Base-by-base conservation (phyloP, 2,329 filamentous ascomycete species). In the Fonsecaea monophora region DNA sequence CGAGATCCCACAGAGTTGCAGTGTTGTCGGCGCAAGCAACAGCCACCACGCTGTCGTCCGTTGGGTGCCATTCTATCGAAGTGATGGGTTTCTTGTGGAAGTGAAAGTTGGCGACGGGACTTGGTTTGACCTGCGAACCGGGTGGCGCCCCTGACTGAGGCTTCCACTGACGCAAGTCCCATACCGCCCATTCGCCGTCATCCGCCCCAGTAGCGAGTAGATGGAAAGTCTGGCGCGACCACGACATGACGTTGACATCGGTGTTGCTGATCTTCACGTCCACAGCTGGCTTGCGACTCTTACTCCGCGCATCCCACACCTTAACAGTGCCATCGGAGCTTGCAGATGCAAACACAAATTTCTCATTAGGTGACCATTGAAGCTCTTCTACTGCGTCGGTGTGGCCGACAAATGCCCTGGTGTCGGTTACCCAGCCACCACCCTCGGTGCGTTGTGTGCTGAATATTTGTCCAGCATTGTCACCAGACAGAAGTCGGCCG, bases 81-180 rank as follows among this genome's bases (percentile, higher is more conserved):
- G 95, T 99, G 74, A 99, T 92, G 74, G 97, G 95, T 79, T 97
- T 92, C 79, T 92, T 94, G 85, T 99, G 94, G 84, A 97, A 98
- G 75, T 89, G 86, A 81, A 98, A 99, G 74, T 90, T 91, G 3
- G 95, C 95, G n/a, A 98, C 91, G 0, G 95, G 91, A 56, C 89
- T 89, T 5, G 91, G 90, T 81, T 84, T 86, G 73, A 78, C 75
- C 56, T 78, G 82, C 72, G 56, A 77, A 74, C 63, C 82, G 75
- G 61, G 78, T 74, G 59, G 85, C 81, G 37, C 82, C 77, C 64
- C 77, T 78, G 70, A 30, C 32, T 82, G 83, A 2, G 89, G 88
- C 82, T 97, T 97, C 94, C 94, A 98, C 79, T 96, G 91, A 62
- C 95, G 87, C 75, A 99, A 82, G 78, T 99, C 95, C 95, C 95